Percentiles rank a stretch among this genome's conserved stretches.
Evolutionary conservation across 768 basidiomycete species (phyloP).

Genomic region (Rhodosporidiobolus odoratus): DNA sequence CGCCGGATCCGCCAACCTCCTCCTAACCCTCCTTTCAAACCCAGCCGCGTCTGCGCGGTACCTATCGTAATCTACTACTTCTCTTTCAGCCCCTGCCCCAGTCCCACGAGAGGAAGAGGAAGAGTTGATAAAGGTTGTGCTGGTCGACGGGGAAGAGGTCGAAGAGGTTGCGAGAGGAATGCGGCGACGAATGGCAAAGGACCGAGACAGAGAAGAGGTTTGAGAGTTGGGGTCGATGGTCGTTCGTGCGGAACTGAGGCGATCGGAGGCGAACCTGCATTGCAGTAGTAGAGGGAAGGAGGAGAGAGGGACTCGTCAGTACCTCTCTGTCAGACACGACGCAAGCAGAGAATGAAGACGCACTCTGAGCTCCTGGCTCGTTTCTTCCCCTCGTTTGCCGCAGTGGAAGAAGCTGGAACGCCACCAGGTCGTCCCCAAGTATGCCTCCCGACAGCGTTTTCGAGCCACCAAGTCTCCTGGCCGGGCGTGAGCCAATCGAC

Average conservation of each 20-base stretch:
- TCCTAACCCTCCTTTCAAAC: neutral
- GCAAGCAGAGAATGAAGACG: neutral
- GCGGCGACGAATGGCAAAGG: neutral
- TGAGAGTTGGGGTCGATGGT: neutral
- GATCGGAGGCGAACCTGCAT: constrained; percentile 13
- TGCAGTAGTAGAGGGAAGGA: constrained; percentile 4
- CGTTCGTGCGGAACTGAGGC: too few species aligned
- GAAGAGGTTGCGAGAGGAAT: neutral
- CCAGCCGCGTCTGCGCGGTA: neutral
- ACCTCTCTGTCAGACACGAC: too few species aligned
- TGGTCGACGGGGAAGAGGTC: neutral
- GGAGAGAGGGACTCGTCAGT: constrained; percentile 11
- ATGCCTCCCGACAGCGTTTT: constrained; percentile 10
- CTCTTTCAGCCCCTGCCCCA: too few species aligned
- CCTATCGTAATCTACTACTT: too few species aligned
- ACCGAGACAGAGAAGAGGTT: neutral
- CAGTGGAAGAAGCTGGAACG: neutral
- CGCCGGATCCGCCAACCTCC: neutral
- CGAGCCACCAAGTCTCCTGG: constrained; percentile 33
- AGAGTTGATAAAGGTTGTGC: neutral
- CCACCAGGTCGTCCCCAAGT: neutral
- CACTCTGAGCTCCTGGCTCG: neutral
- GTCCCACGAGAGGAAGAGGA: neutral
- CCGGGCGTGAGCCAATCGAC: constrained; percentile 14
- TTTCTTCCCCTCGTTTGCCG: neutral